phyloP scores from a whole-genome alignment of 2,329 filamentous ascomycete species.

The Allantophomopsis lycopodina region DNA sequence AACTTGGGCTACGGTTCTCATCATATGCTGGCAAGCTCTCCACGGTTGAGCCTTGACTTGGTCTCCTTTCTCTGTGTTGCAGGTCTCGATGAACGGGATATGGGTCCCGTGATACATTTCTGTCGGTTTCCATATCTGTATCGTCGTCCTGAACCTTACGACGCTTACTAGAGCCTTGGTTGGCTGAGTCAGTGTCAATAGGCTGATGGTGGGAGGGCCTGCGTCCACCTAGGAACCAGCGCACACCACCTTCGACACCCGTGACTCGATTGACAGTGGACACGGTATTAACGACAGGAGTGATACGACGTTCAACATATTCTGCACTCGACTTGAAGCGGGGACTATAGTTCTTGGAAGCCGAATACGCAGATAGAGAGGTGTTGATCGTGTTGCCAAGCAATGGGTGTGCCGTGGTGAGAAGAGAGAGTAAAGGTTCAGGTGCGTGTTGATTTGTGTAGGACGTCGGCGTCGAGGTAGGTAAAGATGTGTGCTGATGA shows the following conservation, averaged over 20 bases:
- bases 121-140: constrained; percentile 17
- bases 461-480: constrained; percentile 22
- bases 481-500: constrained; percentile 13
- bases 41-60: constrained; percentile 28
- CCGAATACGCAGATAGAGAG: constrained; percentile 73
- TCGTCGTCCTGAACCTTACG: constrained; percentile 37
- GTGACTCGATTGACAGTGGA: constrained; percentile 73
- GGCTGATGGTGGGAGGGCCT: constrained; percentile 16
- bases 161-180: constrained; percentile 38
- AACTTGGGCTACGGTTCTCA: constrained; percentile 60
- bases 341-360: constrained; percentile 81
- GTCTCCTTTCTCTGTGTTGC: constrained; percentile 13
- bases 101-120: constrained; percentile 18
- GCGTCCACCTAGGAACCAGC: constrained; percentile 62
- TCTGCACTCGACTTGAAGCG: constrained; percentile 81
- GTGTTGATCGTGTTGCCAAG: constrained; percentile 75
- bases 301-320: constrained; percentile 79
- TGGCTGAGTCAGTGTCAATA: constrained; percentile 31
- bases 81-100: constrained; percentile 13
- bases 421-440: constrained; percentile 73
- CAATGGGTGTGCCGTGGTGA: constrained; percentile 79
- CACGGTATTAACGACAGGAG: constrained; percentile 75
- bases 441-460: constrained; percentile 25
- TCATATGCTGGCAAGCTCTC: constrained; percentile 79
- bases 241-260: constrained; percentile 74